phyloP scores from a whole-genome alignment of 257 asterid genomes.

The Pogostemon cablin region DNA sequence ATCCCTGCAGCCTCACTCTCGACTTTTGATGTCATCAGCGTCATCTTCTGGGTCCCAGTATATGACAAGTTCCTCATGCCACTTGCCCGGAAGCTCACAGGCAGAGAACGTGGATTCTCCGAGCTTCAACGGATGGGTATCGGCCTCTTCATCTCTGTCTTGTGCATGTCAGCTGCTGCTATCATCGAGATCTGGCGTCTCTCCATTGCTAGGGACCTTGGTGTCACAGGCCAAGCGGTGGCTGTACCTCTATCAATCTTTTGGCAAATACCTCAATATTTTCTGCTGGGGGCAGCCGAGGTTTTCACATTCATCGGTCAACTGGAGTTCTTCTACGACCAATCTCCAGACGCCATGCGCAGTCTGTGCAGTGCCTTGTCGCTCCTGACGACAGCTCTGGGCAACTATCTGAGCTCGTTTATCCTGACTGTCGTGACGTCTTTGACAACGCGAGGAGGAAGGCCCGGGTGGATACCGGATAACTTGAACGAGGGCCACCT shows the following conservation, averaged over 20 bases:
- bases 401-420: conserved; percentile 78
- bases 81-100: conserved; percentile 65
- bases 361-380: conserved; percentile 83
- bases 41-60: conserved; percentile 85
- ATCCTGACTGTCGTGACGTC: conserved; percentile 72
- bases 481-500: conserved; percentile 85
- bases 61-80: conserved; percentile 81
- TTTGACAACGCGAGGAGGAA: conserved; percentile 69
- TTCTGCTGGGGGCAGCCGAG: conserved; percentile 80
- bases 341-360: conserved; percentile 97
- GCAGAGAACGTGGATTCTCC: conserved; percentile 69
- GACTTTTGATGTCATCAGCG: conserved; percentile 75
- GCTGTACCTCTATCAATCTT: conserved; percentile 62
- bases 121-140: conserved; percentile 89
- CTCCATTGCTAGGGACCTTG: conserved; percentile 52
- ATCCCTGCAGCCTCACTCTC: conserved; percentile 94
- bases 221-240: conserved; percentile 41
- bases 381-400: conserved; percentile 65
- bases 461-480: conserved; percentile 86
- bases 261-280: conserved; percentile 87
- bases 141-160: conserved; percentile 68
- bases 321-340: conserved; percentile 85
- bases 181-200: conserved; percentile 67
- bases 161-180: conserved; percentile 89
- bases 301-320: conserved; percentile 81